A percentile compares a stretch with the other conserved stretches of the same genome.
These are phyloP conservation scores for Enterospora canceri DNA, from an alignment of 371 early-diverging fungal species.

Conservation along the genomic window DNA sequence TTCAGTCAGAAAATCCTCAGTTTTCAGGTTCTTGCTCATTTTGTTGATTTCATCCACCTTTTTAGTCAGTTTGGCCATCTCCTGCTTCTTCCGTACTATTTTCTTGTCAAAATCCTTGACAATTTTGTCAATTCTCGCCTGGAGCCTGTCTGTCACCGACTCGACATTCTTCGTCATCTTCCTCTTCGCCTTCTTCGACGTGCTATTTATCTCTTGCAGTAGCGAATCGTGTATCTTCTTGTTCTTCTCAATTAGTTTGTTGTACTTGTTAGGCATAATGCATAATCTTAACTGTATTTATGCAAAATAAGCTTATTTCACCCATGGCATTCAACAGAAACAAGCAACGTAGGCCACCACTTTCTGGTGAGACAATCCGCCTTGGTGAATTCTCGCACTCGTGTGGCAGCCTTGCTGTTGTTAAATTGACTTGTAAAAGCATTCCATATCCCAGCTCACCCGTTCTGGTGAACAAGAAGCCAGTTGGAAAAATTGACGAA, in stretches of 20 bases:
- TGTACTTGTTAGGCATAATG: background rate
- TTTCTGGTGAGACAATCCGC: constrained; percentile 56
- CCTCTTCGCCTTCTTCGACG: background rate
- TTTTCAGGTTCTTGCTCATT: background rate
- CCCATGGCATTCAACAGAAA: background rate
- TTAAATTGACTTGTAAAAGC: constrained; percentile 71
- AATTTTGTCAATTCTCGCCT: background rate
- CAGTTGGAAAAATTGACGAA: constrained; percentile 97
- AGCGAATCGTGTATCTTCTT: background rate
- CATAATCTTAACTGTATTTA: background rate
- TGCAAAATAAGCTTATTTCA: background rate
- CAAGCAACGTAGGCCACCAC: background rate
- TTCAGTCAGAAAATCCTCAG: background rate
- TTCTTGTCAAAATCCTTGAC: background rate
- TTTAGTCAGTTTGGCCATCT: background rate
- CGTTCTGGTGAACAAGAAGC: constrained; percentile 77
- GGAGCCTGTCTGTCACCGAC: background rate
- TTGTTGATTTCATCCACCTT: background rate
- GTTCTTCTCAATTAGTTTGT: background rate
- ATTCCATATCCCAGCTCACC: constrained; percentile 97
- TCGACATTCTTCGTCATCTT: background rate
- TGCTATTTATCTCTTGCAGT: background rate
- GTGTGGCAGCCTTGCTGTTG: constrained; percentile 87
- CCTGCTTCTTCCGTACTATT: background rate
- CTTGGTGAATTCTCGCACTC: constrained; percentile 80